Evolutionary conservation across 768 basidiomycete species (phyloP).

Genomic region (Paxillus rubicundulus): DNA sequence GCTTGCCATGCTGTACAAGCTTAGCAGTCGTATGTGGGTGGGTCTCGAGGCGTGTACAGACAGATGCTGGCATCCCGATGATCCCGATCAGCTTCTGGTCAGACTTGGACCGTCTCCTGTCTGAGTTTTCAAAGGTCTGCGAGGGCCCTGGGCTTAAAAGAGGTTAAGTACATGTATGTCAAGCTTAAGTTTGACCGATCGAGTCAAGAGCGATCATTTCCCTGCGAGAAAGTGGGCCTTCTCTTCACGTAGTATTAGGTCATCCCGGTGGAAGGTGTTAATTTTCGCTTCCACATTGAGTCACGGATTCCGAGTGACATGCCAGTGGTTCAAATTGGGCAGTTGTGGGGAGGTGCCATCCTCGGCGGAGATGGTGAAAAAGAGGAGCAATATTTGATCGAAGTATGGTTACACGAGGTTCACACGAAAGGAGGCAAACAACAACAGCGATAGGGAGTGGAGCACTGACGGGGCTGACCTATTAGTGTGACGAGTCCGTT

Average conservation of each 20-base stretch:
- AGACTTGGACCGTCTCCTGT: neutral
- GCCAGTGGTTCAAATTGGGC: too few species aligned
- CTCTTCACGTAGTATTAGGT: slow-evolving; percentile 2
- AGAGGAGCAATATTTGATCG: neutral
- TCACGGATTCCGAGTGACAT: neutral
- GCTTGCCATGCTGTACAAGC: neutral
- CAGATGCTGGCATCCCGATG: slow-evolving; percentile 12
- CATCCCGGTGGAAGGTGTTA: slow-evolving; percentile 1
- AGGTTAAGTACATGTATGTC: slow-evolving; percentile 21
- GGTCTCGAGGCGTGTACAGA: slow-evolving; percentile 1
- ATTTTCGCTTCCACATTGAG: slow-evolving; percentile 7
- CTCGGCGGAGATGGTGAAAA: slow-evolving; percentile 8
- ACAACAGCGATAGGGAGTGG: slow-evolving; percentile 2
- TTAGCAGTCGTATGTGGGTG: neutral
- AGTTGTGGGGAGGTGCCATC: neutral
- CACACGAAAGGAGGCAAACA: slow-evolving; percentile 14
- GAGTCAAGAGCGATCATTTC: slow-evolving; percentile 5
- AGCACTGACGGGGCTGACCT: slow-evolving; percentile 1
- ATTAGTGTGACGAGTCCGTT: neutral
- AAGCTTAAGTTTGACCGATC: slow-evolving; percentile 23
- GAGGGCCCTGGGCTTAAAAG: slow-evolving; percentile 5
- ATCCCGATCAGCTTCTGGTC: slow-evolving; percentile 6
- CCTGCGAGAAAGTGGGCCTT: neutral
- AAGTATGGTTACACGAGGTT: slow-evolving; percentile 18
- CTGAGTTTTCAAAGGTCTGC: slow-evolving; percentile 13